Percentiles rank a stretch among this genome's conserved stretches.
These are phyloP conservation scores for Cladosporium sp. DNA, from an alignment of 2,329 filamentous ascomycete species.

Conservation along the genomic window DNA sequence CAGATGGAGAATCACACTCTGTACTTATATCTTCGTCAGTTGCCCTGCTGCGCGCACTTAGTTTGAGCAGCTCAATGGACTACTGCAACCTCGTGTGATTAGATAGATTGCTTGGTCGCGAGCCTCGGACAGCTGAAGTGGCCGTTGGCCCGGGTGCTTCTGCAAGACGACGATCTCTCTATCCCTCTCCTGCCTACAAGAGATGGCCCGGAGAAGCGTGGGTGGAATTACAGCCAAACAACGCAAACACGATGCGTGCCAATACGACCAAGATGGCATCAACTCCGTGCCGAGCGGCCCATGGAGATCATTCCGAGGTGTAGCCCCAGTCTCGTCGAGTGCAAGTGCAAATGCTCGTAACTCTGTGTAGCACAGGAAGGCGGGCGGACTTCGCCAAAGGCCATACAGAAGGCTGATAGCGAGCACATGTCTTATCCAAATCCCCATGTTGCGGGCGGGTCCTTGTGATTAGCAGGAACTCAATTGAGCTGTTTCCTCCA, in stretches of 20 bases:
- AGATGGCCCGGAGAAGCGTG: background rate
- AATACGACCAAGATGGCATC: background rate
- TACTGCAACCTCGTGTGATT: background rate
- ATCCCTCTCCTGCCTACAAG: background rate
- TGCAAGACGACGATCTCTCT: conserved; percentile 8
- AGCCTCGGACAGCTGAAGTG: background rate
- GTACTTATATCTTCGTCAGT: conserved; percentile 1
- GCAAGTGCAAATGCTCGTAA: background rate
- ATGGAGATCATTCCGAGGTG: background rate
- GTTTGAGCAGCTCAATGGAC: background rate
- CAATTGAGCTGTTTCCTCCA: background rate
- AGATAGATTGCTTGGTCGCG: conserved; percentile 5
- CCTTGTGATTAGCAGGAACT: background rate
- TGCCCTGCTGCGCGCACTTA: background rate
- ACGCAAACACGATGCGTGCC: background rate
- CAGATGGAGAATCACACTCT: background rate
- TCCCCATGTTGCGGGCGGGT: background rate
- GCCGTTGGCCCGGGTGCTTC: background rate
- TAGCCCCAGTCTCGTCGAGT: too few species aligned
- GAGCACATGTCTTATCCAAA: conserved; percentile 8
- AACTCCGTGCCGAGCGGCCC: background rate
- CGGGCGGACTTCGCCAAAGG: background rate
- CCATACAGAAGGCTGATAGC: conserved; percentile 1
- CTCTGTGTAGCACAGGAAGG: background rate
- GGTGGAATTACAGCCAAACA: conserved; percentile 6